phyloP scores from a whole-genome alignment of 2,329 filamentous ascomycete genomes.

The Exophiala sideris region DNA sequence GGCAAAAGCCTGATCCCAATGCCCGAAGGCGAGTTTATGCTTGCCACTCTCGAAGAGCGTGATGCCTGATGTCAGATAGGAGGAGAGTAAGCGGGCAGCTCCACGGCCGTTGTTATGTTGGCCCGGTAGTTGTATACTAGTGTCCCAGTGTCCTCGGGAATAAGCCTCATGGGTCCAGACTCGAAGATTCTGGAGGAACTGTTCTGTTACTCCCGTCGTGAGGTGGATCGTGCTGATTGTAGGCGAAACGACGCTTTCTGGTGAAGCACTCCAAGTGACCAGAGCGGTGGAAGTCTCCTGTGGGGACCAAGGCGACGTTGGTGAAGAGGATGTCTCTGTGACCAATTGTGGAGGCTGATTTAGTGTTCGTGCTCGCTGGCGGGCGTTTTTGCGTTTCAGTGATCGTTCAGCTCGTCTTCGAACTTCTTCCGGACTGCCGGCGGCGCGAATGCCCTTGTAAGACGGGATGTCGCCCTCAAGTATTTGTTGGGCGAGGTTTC shows the following conservation, averaged over 20 bases:
- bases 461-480: conserved; percentile 7
- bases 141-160: conserved; percentile 16
- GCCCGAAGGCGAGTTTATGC: conserved; percentile 10
- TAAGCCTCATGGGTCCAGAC: conserved; percentile 21
- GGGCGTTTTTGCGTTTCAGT: conserved; percentile 13
- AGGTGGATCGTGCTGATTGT: conserved; percentile 9
- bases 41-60: conserved; percentile 19
- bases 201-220: conserved; percentile 4
- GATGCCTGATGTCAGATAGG: conserved; percentile 14
- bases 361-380: neutral
- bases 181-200: conserved; percentile 18
- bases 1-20: conserved; percentile 16
- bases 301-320: conserved; percentile 1
- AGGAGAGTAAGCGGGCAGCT: conserved; percentile 15
- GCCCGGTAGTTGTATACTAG: conserved; percentile 1
- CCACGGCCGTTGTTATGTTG: conserved; percentile 14
- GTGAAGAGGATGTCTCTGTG: conserved; percentile 1
- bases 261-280: neutral
- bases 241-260: conserved; percentile 1
- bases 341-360: neutral
- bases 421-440: conserved; percentile 1
- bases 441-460: neutral
- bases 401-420: conserved; percentile 9
- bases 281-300: neutral
- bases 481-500: conserved; percentile 16